These are phyloP conservation scores for Diaporthe sp. DNA, from an alignment of 2,329 filamentous ascomycete species.

Conservation along the genomic window DNA sequence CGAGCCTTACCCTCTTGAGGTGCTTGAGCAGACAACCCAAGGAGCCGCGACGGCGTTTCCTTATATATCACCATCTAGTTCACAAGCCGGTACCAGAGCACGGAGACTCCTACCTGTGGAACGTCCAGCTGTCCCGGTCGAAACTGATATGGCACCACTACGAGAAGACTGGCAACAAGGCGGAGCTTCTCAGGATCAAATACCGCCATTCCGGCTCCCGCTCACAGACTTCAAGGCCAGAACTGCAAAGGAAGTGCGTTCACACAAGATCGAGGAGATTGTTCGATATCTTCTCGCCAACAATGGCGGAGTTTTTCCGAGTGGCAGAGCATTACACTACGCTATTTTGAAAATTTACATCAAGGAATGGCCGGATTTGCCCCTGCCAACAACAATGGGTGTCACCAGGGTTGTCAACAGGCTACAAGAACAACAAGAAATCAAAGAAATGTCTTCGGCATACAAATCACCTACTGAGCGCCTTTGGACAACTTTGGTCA, in stretches of 20 bases:
- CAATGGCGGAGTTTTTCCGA: constrained; percentile 64
- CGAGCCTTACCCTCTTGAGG: constrained; percentile 36
- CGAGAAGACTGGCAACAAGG: constrained; percentile 17
- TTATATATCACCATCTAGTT: background rate
- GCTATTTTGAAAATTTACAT: constrained; percentile 62
- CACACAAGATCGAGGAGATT: constrained; percentile 55
- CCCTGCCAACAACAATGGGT: constrained; percentile 49
- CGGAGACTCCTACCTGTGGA: background rate
- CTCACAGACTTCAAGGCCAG: constrained; percentile 42
- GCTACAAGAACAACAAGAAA: constrained; percentile 49
- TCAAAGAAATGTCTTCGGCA: constrained; percentile 39
- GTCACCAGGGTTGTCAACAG: constrained; percentile 45
- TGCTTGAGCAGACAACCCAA: constrained; percentile 17
- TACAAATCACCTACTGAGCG: constrained; percentile 34
- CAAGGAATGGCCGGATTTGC: constrained; percentile 54
- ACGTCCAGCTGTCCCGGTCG: background rate
- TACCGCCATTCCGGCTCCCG: constrained; percentile 41
- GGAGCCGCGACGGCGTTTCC: background rate
- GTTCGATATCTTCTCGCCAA: constrained; percentile 57
- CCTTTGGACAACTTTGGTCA: constrained; percentile 37
- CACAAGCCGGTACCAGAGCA: background rate
- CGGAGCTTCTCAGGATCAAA: background rate
- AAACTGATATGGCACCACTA: background rate
- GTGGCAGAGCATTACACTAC: constrained; percentile 64
- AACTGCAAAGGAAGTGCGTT: constrained; percentile 41